phyloP scores from a whole-genome alignment of 306 rosid genomes.

The Hippophae tibetana region DNA sequence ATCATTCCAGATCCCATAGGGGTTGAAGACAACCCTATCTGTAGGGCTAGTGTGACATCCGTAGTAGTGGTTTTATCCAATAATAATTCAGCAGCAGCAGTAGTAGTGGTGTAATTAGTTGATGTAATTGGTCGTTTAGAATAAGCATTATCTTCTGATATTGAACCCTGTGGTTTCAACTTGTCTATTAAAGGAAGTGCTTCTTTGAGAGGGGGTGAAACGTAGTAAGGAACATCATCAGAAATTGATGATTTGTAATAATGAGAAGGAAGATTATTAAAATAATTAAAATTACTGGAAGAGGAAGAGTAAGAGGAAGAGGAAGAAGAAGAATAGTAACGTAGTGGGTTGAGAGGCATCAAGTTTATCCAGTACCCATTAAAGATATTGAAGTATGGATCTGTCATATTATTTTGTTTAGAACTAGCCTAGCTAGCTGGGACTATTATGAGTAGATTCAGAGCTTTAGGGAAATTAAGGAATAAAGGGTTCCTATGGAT shows the following conservation, averaged over 20 bases:
- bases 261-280: not conserved
- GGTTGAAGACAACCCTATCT: conserved; percentile 51
- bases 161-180: conserved; percentile 12
- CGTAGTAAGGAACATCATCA: conserved; percentile 5
- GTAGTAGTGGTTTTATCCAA: not conserved
- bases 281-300: too few species aligned
- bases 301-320: conserved; percentile 5
- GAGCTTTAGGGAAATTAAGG: not conserved
- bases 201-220: conserved; percentile 2
- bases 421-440: not conserved
- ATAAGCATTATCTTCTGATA: conserved; percentile 16
- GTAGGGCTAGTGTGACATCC: conserved; percentile 34
- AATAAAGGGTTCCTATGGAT: too few species aligned
- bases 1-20: conserved; percentile 22
- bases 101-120: conserved; percentile 4
- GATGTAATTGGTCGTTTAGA: conserved; percentile 7
- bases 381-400: conserved; percentile 43
- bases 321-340: conserved; percentile 12
- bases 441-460: not conserved
- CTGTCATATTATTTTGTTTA: conserved; percentile 32
- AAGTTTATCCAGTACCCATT: conserved; percentile 36
- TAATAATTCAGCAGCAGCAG: conserved; percentile 3
- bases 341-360: conserved; percentile 37
- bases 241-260: conserved; percentile 5
- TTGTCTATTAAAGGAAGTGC: conserved; percentile 27